A percentile compares a stretch with the other conserved stretches of the same genome.
Evolutionary conservation across 257 asterid genomes (phyloP).

Genomic region (Jasminum sambac): DNA sequence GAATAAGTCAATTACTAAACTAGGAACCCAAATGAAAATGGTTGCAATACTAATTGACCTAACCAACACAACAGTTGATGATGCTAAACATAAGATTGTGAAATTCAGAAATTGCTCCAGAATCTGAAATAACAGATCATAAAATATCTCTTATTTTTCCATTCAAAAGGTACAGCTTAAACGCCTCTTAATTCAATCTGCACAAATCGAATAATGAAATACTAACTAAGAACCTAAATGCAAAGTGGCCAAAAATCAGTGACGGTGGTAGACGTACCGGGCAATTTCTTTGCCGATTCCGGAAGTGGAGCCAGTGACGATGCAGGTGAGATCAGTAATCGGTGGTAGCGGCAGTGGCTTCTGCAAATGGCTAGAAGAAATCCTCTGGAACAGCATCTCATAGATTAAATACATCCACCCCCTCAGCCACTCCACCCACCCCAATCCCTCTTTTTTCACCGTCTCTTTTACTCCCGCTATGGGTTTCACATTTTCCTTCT

Average conservation of each 20-base stretch:
- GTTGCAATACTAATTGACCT: too few relatives aligned
- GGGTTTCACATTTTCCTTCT: slow-evolving; percentile 28
- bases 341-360: slow-evolving; percentile 92
- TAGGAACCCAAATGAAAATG: too few relatives aligned
- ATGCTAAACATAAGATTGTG: too few relatives aligned
- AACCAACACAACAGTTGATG: too few relatives aligned
- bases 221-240: background rate
- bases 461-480: slow-evolving; percentile 25
- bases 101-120: too few relatives aligned
- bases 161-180: background rate
- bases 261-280: slow-evolving; percentile 31
- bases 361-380: slow-evolving; percentile 77
- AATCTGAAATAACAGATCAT: background rate
- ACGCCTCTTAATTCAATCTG: background rate
- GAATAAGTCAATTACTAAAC: too few relatives aligned
- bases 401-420: slow-evolving; percentile 68
- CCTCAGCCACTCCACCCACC: slow-evolving; percentile 87
- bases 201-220: background rate
- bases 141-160: background rate
- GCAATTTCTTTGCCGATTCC: slow-evolving; percentile 97
- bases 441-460: slow-evolving; percentile 65
- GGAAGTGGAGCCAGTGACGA: slow-evolving; percentile 96
- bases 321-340: slow-evolving; percentile 65
- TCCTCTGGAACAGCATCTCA: slow-evolving; percentile 94
- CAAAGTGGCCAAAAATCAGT: background rate